phyloP scores from a whole-genome alignment of 441 rosid species.

The Arabidopsis hybrid region DNA sequence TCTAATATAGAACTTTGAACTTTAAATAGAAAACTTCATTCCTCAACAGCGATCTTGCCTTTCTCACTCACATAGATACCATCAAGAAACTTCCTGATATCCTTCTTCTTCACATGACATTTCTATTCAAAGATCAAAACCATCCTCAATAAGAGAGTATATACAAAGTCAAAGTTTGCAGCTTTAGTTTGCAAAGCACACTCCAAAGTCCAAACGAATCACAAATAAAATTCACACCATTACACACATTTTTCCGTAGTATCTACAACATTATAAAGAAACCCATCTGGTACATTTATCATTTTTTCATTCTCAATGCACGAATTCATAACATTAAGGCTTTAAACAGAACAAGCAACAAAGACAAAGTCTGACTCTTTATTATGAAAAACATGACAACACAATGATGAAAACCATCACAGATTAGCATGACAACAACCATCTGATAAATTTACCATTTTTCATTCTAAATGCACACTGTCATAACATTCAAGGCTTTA shows the following conservation, averaged over 20 bases:
- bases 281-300: neutral
- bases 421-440: too few relatives aligned
- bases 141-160: neutral
- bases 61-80: slow-evolving; percentile 82
- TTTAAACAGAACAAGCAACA: too few relatives aligned
- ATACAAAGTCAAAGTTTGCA: neutral
- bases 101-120: slow-evolving; percentile 93
- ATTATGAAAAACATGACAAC: too few relatives aligned
- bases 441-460: too few relatives aligned
- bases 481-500: too few relatives aligned
- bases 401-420: too few relatives aligned
- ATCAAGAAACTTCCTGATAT: slow-evolving; percentile 83
- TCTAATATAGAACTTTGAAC: slow-evolving; percentile 2
- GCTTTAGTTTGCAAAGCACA: neutral
- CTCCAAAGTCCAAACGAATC: neutral
- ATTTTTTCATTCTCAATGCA: neutral
- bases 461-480: too few relatives aligned
- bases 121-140: slow-evolving; percentile 54
- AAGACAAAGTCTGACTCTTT: too few relatives aligned
- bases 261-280: neutral
- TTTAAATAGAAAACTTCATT: slow-evolving; percentile 38
- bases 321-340: neutral
- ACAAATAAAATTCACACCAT: neutral
- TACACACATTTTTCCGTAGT: too few relatives aligned
- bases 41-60: slow-evolving; percentile 58